phyloP scores from a whole-genome alignment of 495 filamentous ascomycete species.

The Aspergillus nidulans region DNA sequence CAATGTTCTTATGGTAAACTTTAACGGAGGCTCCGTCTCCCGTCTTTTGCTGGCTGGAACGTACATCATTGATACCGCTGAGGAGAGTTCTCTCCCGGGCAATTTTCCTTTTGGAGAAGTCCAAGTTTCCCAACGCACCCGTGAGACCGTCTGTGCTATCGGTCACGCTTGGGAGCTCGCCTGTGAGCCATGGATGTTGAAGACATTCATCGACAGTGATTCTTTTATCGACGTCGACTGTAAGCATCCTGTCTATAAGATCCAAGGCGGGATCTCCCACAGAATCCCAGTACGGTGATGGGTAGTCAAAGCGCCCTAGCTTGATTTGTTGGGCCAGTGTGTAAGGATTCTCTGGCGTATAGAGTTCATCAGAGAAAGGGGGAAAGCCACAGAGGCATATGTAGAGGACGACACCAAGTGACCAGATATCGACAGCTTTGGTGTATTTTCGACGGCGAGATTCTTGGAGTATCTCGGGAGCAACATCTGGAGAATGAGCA shows the following conservation, averaged over 20 bases:
- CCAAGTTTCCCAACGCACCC: slow-evolving; percentile 71
- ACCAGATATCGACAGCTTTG: slow-evolving; percentile 95
- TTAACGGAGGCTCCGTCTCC: slow-evolving; percentile 59
- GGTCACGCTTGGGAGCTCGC: slow-evolving; percentile 40
- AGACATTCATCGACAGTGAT: slow-evolving; percentile 88
- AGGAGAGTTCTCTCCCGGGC: slow-evolving; percentile 80
- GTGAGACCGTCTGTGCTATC: slow-evolving; percentile 95
- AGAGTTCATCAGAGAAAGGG: slow-evolving; percentile 92
- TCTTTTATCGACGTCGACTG: slow-evolving; percentile 74
- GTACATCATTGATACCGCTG: slow-evolving; percentile 73
- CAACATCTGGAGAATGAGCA: slow-evolving; percentile 64
- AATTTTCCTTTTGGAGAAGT: slow-evolving; percentile 77
- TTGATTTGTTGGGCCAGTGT: slow-evolving; percentile 88
- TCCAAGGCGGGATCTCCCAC: slow-evolving; percentile 87
- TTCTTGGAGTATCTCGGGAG: slow-evolving; percentile 88
- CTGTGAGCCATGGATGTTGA: slow-evolving; percentile 83
- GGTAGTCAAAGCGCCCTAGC: slow-evolving; percentile 84
- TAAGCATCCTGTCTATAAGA: slow-evolving; percentile 92
- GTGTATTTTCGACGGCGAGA: slow-evolving; percentile 79
- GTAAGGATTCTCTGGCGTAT: slow-evolving; percentile 71
- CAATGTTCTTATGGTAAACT: slow-evolving; percentile 72
- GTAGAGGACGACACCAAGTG: slow-evolving; percentile 95
- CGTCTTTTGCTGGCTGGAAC: slow-evolving; percentile 58
- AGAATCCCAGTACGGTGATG: slow-evolving; percentile 95
- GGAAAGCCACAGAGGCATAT: slow-evolving; percentile 98